phyloP scores from a whole-genome alignment of 495 filamentous ascomycete species.

The Lepraria neglecta region DNA sequence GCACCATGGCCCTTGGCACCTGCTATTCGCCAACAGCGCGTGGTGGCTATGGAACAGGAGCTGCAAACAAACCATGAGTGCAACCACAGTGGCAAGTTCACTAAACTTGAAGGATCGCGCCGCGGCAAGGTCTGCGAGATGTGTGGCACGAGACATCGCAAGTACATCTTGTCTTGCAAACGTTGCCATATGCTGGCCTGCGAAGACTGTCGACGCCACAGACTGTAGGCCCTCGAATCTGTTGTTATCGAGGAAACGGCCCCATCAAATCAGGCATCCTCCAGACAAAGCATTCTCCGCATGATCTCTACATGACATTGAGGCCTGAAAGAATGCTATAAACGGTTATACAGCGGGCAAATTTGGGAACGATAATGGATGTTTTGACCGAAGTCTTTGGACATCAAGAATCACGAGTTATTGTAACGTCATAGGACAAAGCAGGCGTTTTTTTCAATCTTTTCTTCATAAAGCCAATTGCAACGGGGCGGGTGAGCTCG shows the following conservation, averaged over 20 bases:
- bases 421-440: no score
- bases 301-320: no score
- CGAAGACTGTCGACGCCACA: slow-evolving; percentile 10
- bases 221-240: not conserved
- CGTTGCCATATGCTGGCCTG: slow-evolving; percentile 6
- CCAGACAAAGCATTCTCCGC: no score
- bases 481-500: no score
- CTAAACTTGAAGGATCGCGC: slow-evolving; percentile 1
- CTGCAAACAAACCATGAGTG: slow-evolving; percentile 3
- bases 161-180: slow-evolving; percentile 1
- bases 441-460: no score
- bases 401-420: no score
- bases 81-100: slow-evolving; percentile 1
- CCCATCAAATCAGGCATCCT: not conserved
- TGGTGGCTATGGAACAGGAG: slow-evolving; percentile 1
- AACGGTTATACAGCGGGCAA: no score
- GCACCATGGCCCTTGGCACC: slow-evolving; percentile 2
- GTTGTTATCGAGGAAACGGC: not conserved
- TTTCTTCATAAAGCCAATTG: no score
- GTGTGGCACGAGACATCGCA: not conserved
- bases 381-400: no score
- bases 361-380: no score
- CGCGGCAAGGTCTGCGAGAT: slow-evolving; percentile 8
- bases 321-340: no score
- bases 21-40: slow-evolving; percentile 7